A percentile compares a stretch with the other conserved stretches of the same genome.
These are phyloP conservation scores for Francoa sonchifolia DNA, from an alignment of 441 rosid species.

Conservation along the genomic window DNA sequence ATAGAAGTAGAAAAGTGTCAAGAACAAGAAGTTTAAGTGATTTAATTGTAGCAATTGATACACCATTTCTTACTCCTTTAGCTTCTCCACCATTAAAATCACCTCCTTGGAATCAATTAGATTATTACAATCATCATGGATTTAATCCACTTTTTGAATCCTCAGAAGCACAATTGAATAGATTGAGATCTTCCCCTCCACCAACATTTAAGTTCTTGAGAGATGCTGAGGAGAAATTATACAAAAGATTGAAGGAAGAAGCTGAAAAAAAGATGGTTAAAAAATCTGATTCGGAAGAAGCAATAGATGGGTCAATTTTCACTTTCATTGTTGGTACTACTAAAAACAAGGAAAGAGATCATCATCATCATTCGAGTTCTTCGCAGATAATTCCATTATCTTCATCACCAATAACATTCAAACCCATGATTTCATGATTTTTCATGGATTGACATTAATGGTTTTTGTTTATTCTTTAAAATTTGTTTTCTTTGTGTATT, in stretches of 20 bases:
- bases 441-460: conserved; percentile 9
- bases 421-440: conserved; percentile 15
- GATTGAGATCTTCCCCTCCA: conserved; percentile 63
- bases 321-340: conserved; percentile 42
- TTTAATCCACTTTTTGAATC: conserved; percentile 87
- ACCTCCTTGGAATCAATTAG: conserved; percentile 16
- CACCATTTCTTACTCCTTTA: conserved; percentile 47
- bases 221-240: conserved; percentile 77
- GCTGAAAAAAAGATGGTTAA: conserved; percentile 24
- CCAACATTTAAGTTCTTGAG: conserved; percentile 86
- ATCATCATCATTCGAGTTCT: conserved; percentile 31
- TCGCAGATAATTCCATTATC: conserved; percentile 62
- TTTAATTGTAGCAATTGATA: conserved; percentile 26
- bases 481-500: neutral
- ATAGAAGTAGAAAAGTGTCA: conserved; percentile 44
- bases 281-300: conserved; percentile 11
- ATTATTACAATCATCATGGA: conserved; percentile 36
- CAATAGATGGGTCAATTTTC: conserved; percentile 40
- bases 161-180: conserved; percentile 37
- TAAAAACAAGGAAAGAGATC: conserved; percentile 25
- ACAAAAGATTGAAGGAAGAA: conserved; percentile 45
- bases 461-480: conserved; percentile 8
- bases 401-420: conserved; percentile 44
- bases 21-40: conserved; percentile 74
- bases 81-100: conserved; percentile 43